Evolutionary conservation across 139 green algal species (phyloP), one percentile per base, ranked within the genome.

Genomic region (Diplosphaera chodatii): DNA sequence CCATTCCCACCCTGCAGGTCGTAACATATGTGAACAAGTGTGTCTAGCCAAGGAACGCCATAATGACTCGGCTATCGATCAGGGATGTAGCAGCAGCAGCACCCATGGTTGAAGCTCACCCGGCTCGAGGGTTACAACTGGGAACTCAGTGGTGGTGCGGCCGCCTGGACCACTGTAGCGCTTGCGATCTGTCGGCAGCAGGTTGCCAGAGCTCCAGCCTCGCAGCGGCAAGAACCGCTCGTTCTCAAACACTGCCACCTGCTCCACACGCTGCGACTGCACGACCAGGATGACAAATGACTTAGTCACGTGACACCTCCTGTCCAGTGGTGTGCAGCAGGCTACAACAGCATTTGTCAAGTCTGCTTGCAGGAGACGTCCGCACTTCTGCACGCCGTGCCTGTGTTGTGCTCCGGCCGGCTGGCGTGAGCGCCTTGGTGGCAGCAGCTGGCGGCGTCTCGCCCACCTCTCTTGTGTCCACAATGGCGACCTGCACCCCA

Each of bases 1-100:
- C 89, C 89, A 96, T 75, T 89, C 76, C 90, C 90, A 96, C 16
- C 87, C 86, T 22, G 67, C n/a, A n/a, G n/a, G n/a, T n/a, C n/a
- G n/a, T n/a, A n/a, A n/a, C n/a, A n/a, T n/a, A n/a, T n/a, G n/a
- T n/a, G n/a, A n/a, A n/a, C n/a, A n/a, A n/a, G n/a, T n/a, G n/a
- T n/a, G n/a, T n/a, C n/a, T n/a, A n/a, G n/a, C n/a, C n/a, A n/a
- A n/a, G n/a, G n/a, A n/a, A n/a, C n/a, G n/a, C n/a, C n/a, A n/a
- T n/a, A n/a, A n/a, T n/a, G n/a, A n/a, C n/a, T n/a, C n/a, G n/a
- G n/a, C n/a, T n/a, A n/a, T n/a, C n/a, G n/a, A n/a, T n/a, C n/a
- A n/a, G n/a, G n/a, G n/a, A n/a, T n/a, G n/a, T n/a, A n/a, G n/a
- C n/a, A n/a, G n/a, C n/a, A n/a, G n/a, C n/a, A n/a, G n/a, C n/a